Conservation (phyloP, 495 filamentous ascomycete genomes). For the Patellaria atrata region DNA sequence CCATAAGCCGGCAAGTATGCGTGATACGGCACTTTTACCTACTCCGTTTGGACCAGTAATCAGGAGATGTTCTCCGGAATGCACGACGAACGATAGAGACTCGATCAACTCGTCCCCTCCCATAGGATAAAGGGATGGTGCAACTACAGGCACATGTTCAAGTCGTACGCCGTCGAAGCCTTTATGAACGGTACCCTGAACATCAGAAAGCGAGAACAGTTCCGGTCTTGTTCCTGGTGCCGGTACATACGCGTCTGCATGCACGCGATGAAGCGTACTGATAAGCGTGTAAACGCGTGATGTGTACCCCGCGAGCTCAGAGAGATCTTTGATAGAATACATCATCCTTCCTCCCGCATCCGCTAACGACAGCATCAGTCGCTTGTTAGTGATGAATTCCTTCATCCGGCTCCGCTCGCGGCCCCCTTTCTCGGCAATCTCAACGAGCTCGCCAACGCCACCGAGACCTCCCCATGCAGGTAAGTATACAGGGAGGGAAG, state of each 20-base stretch:
- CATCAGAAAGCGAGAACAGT: constrained; percentile 73
- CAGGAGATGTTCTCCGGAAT: constrained; percentile 79
- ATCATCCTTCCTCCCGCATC: constrained; percentile 97
- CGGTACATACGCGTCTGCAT: constrained; percentile 72
- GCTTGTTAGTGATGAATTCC: constrained; percentile 98
- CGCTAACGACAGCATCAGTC: constrained; percentile 92
- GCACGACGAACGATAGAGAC: constrained; percentile 72
- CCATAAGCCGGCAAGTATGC: constrained; percentile 88
- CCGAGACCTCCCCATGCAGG: constrained; percentile 85
- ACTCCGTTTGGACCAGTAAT: constrained; percentile 93
- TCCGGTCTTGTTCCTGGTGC: constrained; percentile 55
- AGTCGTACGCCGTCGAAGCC: constrained; percentile 90
- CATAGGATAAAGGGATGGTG: constrained; percentile 65
- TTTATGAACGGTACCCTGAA: constrained; percentile 82
- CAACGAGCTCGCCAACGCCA: constrained; percentile 48
- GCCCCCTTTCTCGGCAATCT: constrained; percentile 27
- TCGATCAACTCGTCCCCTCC: constrained; percentile 88
- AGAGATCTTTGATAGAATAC: constrained; percentile 98
- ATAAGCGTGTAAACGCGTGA: constrained; percentile 92
- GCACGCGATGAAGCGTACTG: constrained; percentile 82
- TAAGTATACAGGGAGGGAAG: constrained; percentile 85
- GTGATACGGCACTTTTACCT: constrained; percentile 80
- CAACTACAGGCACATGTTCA: constrained; percentile 86
- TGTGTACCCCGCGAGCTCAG: constrained; percentile 88
- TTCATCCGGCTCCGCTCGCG: constrained; percentile 82